Percentiles rank a stretch among this genome's conserved stretches.
phyloP scores from a whole-genome alignment of 441 rosid species.

The Populus tomentosa region DNA sequence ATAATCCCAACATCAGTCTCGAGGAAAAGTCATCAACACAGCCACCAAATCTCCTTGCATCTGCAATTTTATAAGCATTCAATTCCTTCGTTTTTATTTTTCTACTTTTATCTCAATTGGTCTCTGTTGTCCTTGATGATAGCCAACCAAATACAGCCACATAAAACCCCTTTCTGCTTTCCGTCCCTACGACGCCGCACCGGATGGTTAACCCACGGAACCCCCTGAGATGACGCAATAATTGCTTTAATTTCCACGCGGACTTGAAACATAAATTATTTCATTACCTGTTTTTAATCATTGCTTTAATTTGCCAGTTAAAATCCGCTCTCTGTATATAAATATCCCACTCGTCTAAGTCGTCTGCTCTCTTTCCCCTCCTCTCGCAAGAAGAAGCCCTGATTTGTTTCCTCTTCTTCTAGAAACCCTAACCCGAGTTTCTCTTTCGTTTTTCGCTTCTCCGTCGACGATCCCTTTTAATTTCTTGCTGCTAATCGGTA shows the following conservation, averaged over 20 bases:
- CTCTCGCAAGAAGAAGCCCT: neutral
- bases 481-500: no score
- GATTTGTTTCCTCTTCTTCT: neutral
- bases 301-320: neutral
- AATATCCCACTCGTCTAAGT: neutral
- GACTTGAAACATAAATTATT: neutral
- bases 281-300: neutral
- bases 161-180: neutral
- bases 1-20: no score
- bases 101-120: neutral
- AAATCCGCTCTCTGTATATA: neutral
- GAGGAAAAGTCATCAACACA: neutral
- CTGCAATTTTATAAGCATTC: no score
- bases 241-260: neutral
- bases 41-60: no score
- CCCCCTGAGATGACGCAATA: neutral
- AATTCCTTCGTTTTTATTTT: no score
- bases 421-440: neutral
- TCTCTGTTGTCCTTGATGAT: neutral
- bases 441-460: neutral
- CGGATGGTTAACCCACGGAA: neutral
- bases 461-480: neutral
- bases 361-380: no score
- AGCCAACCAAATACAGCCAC: neutral
- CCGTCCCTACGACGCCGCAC: neutral